Conservation (phyloP, 1,139 yeast species). For the Wickerhamomyces sp. region DNA sequence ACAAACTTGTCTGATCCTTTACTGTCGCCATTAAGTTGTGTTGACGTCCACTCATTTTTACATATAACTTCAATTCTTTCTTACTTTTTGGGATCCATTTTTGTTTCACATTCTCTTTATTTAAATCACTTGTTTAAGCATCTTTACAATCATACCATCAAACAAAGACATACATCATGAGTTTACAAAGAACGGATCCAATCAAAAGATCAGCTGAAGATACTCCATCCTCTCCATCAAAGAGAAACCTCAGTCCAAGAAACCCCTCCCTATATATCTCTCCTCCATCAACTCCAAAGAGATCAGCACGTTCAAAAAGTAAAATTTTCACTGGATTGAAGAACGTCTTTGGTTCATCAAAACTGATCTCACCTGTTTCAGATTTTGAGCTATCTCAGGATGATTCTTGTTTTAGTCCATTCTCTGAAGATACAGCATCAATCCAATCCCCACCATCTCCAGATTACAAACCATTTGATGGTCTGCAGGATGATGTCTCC, state of each 20-base stretch:
- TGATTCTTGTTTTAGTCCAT: background rate
- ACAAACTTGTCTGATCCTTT: too few relatives aligned
- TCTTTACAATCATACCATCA: background rate
- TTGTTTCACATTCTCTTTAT: background rate
- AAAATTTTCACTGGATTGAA: conserved; percentile 19
- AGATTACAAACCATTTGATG: too few relatives aligned
- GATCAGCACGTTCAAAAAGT: conserved; percentile 5
- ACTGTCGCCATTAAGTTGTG: conserved; percentile 27
- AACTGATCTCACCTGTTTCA: conserved; percentile 15
- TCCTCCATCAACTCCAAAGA: conserved; percentile 20
- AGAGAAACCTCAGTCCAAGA: conserved; percentile 14
- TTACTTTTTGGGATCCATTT: too few relatives aligned
- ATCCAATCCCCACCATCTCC: background rate
- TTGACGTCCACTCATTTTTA: conserved; percentile 26
- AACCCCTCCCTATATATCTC: conserved; percentile 7
- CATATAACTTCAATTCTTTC: background rate
- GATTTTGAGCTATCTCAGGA: conserved; percentile 5
- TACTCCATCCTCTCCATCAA: conserved; percentile 12
- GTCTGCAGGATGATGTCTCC: background rate
- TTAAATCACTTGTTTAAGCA: background rate
- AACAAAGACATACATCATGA: conserved; percentile 2
- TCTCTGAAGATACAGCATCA: background rate
- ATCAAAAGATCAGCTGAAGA: conserved; percentile 24
- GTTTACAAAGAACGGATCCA: conserved; percentile 13
- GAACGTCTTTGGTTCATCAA: conserved; percentile 12